Percentiles rank a stretch among this genome's conserved stretches.
These are phyloP conservation scores for Candida incommunis DNA, from an alignment of 805 yeast genomes.

Conservation along the genomic window DNA sequence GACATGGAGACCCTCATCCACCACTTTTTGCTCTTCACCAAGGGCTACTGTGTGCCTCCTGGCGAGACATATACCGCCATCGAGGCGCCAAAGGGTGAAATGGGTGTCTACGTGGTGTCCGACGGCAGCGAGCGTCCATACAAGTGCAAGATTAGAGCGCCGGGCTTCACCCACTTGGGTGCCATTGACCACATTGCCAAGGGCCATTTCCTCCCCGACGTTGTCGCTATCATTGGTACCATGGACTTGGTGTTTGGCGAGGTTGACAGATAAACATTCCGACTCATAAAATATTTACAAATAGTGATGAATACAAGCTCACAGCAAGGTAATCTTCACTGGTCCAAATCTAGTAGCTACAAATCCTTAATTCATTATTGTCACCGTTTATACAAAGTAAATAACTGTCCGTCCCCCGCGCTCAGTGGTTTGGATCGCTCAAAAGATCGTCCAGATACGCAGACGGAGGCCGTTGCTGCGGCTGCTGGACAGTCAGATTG, in stretches of 20 bases:
- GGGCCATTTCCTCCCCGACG: conserved; percentile 81
- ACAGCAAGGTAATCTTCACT: too few relatives aligned
- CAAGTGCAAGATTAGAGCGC: conserved; percentile 88
- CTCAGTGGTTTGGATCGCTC: conserved; percentile 8
- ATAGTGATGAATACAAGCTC: too few relatives aligned
- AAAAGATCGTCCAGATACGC: conserved; percentile 24
- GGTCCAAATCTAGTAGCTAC: too few relatives aligned
- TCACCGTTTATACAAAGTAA: too few relatives aligned
- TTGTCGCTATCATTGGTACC: conserved; percentile 87
- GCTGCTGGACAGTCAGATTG: conserved; percentile 1
- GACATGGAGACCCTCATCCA: conserved; percentile 89
- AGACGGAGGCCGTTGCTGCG: conserved; percentile 22
- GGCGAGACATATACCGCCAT: conserved; percentile 87
- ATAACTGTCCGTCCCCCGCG: too few relatives aligned
- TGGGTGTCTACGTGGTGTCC: conserved; percentile 80
- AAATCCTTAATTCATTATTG: too few relatives aligned
- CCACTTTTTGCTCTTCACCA: conserved; percentile 75
- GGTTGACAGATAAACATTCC: conserved; percentile 62
- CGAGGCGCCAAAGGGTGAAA: conserved; percentile 92
- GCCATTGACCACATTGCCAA: conserved; percentile 80
- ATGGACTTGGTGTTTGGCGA: conserved; percentile 93
- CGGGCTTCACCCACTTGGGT: conserved; percentile 81
- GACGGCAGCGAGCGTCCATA: conserved; percentile 87
- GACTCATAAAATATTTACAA: too few relatives aligned
- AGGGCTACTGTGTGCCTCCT: conserved; percentile 78